A percentile compares a stretch with the other conserved stretches of the same genome.
Evolutionary conservation across 2,329 filamentous ascomycete species (phyloP).

Genomic region (Chaetomium globosum): DNA sequence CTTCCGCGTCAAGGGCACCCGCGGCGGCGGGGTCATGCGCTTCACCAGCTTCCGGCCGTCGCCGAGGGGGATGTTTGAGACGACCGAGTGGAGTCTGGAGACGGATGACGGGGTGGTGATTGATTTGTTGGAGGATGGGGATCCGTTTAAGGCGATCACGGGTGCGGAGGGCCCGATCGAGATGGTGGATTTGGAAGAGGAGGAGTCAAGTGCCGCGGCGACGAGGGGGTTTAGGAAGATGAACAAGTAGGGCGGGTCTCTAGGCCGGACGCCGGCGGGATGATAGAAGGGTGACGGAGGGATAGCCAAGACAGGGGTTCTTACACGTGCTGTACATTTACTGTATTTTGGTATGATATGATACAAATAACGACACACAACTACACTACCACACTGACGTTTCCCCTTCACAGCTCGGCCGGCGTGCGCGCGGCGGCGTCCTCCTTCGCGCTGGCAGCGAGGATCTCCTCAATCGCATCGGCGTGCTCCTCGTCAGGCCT

Average conservation of each 20-base stretch:
- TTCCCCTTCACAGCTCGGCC: conserved; percentile 12
- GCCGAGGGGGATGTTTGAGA: conserved; percentile 71
- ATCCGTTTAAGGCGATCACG: conserved; percentile 66
- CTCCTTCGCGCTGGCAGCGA: conserved; percentile 26
- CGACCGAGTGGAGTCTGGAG: conserved; percentile 84
- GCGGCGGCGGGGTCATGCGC: conserved; percentile 70
- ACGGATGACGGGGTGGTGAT: conserved; percentile 62
- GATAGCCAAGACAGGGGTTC: background rate
- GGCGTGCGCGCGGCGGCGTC: conserved; percentile 27
- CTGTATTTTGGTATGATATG: conserved; percentile 26
- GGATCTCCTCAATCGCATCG: conserved; percentile 30
- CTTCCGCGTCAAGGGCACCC: conserved; percentile 84
- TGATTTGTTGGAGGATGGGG: conserved; percentile 71
- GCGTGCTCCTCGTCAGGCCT: conserved; percentile 23
- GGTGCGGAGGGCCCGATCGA: conserved; percentile 41
- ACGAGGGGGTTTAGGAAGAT: conserved; percentile 58
- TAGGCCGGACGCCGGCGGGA: too few species aligned
- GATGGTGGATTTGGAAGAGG: conserved; percentile 29
- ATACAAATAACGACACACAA: conserved; percentile 28
- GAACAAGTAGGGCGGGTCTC: conserved; percentile 39
- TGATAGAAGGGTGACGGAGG: background rate
- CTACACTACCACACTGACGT: conserved; percentile 30
- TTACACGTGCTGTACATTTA: conserved; percentile 18
- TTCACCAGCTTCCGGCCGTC: conserved; percentile 74
- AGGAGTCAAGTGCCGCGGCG: conserved; percentile 29